Percentiles rank a stretch among this genome's conserved stretches.
These are phyloP conservation scores for Penicillium verrucosum DNA, from an alignment of 2,329 filamentous ascomycete genomes.

Conservation along the genomic window DNA sequence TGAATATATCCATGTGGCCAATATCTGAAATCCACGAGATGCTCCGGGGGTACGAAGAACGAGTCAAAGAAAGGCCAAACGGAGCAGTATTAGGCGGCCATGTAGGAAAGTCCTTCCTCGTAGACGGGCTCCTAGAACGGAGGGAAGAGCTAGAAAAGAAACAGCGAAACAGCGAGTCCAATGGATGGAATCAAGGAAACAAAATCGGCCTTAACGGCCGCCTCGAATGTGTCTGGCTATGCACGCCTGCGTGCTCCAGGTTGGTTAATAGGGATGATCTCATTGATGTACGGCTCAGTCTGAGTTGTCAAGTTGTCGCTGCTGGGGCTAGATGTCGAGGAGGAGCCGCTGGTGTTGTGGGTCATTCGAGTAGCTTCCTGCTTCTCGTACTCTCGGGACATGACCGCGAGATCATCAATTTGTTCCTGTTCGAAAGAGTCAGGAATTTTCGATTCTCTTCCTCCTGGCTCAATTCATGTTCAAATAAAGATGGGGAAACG, in stretches of 20 bases:
- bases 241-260: slow-evolving; percentile 28
- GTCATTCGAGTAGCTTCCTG: slow-evolving; percentile 48
- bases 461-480: not conserved
- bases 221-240: slow-evolving; percentile 29
- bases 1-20: not conserved
- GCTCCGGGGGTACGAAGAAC: not conserved
- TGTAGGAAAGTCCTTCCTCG: not conserved
- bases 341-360: slow-evolving; percentile 21
- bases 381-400: slow-evolving; percentile 49
- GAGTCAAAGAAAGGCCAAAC: too few species aligned
- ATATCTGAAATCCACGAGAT: not conserved
- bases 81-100: not conserved
- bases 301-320: slow-evolving; percentile 7
- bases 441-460: not conserved
- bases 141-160: not conserved
- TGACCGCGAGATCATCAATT: slow-evolving; percentile 48
- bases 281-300: slow-evolving; percentile 43
- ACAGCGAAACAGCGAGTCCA: not conserved
- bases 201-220: slow-evolving; percentile 10
- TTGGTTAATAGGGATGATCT: slow-evolving; percentile 39
- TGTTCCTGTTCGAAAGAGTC: slow-evolving; percentile 38
- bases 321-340: slow-evolving; percentile 6
- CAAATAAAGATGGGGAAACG: slow-evolving; percentile 10
- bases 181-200: not conserved
- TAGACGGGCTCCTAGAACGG: not conserved